These are phyloP conservation scores for Psidium friedrichsthalianum DNA, from an alignment of 345 rosid genomes.

Conservation along the genomic window DNA sequence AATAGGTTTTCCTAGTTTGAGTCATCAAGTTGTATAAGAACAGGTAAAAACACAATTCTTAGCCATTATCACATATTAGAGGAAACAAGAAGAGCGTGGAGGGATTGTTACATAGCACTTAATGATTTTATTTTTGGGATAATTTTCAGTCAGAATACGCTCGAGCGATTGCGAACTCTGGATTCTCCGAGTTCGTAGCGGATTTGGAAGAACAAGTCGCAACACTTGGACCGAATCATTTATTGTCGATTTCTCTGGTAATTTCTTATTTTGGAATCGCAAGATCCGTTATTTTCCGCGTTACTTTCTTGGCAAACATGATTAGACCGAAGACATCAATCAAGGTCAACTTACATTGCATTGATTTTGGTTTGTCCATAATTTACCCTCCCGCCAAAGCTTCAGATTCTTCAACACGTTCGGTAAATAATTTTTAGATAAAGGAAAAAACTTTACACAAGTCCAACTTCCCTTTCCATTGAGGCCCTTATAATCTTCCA, in stretches of 20 bases:
- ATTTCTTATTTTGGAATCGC: not conserved
- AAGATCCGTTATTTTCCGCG: not conserved
- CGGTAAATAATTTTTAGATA: not conserved
- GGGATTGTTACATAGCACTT: not conserved
- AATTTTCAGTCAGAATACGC: accelerated
- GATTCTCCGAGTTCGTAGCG: not conserved
- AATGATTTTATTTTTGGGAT: accelerated
- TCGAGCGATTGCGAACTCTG: not conserved
- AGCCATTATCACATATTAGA: accelerated
- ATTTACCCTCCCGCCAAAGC: not conserved
- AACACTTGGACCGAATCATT: not conserved
- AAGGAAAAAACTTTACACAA: not conserved
- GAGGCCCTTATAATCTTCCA: not conserved
- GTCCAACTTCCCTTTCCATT: not conserved
- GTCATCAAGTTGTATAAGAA: not conserved
- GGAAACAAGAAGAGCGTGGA: not conserved
- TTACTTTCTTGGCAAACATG: not conserved
- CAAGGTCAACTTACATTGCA: not conserved
- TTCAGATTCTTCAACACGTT: not conserved
- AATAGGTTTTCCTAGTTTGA: not conserved
- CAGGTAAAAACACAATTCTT: not conserved
- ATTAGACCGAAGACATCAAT: not conserved
- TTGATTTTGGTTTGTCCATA: not conserved
- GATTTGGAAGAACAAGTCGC: not conserved
- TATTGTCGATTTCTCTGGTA: not conserved